These are phyloP conservation scores for Allium cepa DNA, from an alignment of 106 monocot genomes.

Conservation along the genomic window DNA sequence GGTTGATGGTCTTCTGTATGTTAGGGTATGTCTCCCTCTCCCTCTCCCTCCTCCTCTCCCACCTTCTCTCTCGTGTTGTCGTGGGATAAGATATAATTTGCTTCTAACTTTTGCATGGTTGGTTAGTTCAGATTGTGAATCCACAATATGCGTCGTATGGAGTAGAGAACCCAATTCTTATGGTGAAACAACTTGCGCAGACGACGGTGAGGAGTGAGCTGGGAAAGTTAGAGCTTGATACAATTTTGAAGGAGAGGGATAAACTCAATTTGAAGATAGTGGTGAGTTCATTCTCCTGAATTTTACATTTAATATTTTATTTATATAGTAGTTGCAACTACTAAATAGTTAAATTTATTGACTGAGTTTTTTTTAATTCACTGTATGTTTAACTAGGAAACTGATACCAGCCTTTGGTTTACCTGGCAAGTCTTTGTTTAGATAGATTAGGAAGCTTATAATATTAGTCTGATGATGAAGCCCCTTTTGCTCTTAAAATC, in stretches of 20 bases:
- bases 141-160: constrained; percentile 84
- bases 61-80: not conserved
- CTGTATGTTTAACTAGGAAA: too few species aligned
- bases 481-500: too few species aligned
- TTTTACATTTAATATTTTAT: not conserved
- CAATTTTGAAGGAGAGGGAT: constrained; percentile 81
- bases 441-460: too few species aligned
- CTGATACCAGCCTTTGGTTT: too few species aligned
- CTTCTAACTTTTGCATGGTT: not conserved
- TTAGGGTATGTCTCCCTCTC: constrained; percentile 32
- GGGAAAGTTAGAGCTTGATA: constrained; percentile 91
- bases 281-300: constrained; percentile 23
- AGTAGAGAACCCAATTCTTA: constrained; percentile 88
- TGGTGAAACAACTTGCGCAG: constrained; percentile 81
- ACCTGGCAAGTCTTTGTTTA: too few species aligned
- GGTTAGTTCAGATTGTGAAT: constrained; percentile 64
- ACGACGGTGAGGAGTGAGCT: constrained; percentile 98
- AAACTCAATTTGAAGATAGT: constrained; percentile 87
- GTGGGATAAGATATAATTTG: not conserved
- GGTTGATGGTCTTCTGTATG: constrained; percentile 84
- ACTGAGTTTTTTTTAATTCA: too few species aligned
- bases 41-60: not conserved
- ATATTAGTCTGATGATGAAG: too few species aligned
- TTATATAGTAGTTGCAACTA: too few species aligned
- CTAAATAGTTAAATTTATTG: too few species aligned